Evolutionary conservation across 176 grass and related monocot species (phyloP).

Genomic region (Musa beccarii): DNA sequence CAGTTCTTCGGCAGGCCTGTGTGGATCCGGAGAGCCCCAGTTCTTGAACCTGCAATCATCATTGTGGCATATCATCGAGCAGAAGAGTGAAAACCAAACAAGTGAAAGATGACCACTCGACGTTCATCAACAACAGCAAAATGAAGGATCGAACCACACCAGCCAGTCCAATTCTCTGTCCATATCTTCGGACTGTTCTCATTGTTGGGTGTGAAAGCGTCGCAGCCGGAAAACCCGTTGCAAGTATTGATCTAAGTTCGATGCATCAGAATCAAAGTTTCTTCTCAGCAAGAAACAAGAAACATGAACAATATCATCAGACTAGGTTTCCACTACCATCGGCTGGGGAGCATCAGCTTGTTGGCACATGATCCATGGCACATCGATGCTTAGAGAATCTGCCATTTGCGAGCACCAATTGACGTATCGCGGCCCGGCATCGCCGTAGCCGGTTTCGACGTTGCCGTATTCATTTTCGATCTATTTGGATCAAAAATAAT

Average conservation of each 20-base stretch:
- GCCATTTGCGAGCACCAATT: slow-evolving; percentile 43
- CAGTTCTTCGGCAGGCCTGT: slow-evolving; percentile 47
- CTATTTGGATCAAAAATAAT: slow-evolving; percentile 5
- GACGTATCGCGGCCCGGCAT: slow-evolving; percentile 29
- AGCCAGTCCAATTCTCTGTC: slow-evolving; percentile 93
- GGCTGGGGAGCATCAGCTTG: slow-evolving; percentile 36
- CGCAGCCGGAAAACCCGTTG: slow-evolving; percentile 73
- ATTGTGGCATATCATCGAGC: too few relatives aligned
- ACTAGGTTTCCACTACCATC: slow-evolving; percentile 28
- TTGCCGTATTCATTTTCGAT: slow-evolving; percentile 74
- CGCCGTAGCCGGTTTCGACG: slow-evolving; percentile 7
- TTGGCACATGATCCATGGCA: slow-evolving; percentile 72
- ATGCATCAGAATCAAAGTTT: background rate
- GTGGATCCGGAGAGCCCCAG: slow-evolving; percentile 64
- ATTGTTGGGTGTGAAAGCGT: slow-evolving; percentile 46
- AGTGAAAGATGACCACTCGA: background rate
- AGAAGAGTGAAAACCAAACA: background rate
- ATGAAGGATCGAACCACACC: slow-evolving; percentile 21
- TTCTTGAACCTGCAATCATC: slow-evolving; percentile 48
- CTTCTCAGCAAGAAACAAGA: slow-evolving; percentile 5
- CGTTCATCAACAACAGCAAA: background rate
- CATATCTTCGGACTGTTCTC: slow-evolving; percentile 65
- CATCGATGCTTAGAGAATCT: slow-evolving; percentile 25
- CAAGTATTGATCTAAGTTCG: slow-evolving; percentile 56
- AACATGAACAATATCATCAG: background rate